Evolutionary conservation across 2,329 filamentous ascomycete genomes (phyloP).

Genomic region (Xylariomycetidae sp.): DNA sequence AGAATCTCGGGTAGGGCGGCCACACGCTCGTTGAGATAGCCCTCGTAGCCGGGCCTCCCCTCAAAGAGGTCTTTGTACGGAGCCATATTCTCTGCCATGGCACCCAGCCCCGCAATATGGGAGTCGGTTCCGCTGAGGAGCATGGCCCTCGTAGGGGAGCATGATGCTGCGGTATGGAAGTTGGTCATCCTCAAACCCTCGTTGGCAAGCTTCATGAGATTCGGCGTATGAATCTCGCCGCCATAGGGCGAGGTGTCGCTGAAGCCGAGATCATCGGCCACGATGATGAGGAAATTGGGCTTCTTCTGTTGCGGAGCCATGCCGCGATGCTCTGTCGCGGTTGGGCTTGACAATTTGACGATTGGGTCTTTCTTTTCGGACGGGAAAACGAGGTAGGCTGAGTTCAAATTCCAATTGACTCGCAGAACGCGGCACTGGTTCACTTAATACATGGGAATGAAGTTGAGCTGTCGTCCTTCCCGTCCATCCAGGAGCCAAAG

Average conservation of each 20-base stretch:
- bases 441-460: no score
- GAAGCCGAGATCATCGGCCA: conserved; percentile 38
- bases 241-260: conserved; percentile 46
- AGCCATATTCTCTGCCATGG: conserved; percentile 23
- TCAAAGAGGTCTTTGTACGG: conserved; percentile 24
- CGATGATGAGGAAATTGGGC: conserved; percentile 41
- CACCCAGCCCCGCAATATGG: conserved; percentile 43
- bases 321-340: no score
- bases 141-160: conserved; percentile 54
- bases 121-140: conserved; percentile 53
- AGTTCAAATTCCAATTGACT: no score
- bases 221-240: conserved; percentile 52
- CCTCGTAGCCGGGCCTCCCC: conserved; percentile 17
- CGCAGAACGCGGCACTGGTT: no score
- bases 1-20: conserved; percentile 45
- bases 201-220: conserved; percentile 40
- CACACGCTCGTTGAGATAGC: conserved; percentile 1
- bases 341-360: no score
- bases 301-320: conserved; percentile 18
- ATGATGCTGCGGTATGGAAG: conserved; percentile 54
- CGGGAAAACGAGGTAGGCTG: no score
- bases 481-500: no score
- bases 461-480: no score
- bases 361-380: no score
- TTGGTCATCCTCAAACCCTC: conserved; percentile 44